Evolutionary conservation across 345 rosid genomes (phyloP), one percentile per base, ranked within the genome.

Genomic region (Hibiscus tridactylites): DNA sequence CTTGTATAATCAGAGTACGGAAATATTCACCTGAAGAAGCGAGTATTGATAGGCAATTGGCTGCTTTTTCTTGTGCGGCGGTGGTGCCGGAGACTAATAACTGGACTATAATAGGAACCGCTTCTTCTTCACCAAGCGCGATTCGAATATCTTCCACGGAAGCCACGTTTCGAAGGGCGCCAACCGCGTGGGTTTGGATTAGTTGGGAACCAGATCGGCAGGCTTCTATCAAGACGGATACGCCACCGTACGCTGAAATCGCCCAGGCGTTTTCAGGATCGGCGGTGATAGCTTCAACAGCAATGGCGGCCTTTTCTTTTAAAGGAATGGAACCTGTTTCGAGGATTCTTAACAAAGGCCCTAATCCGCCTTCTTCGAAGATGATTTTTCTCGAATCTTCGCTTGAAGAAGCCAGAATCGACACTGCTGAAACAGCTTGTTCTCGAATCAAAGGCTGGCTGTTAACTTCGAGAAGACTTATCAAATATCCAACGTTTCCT

Each of bases 221-320:
- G 2, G 93, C 90, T 47, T 91, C 93, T 60, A 91, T 73, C 61
- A 91, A 71, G 0, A 86, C 64, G 2, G 87, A 37, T 13, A 86
- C 82, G 33, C 97, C 95, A 16, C 93, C 85, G 83, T 89, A 86
- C 0, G 93, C 87, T 4, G 90, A 86, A 68, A 91, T 59, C 6
- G 88, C 93, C 93, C 95, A 89, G 1, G 85, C 87, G 64, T 87
- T 86, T 17, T 89, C 95, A 9, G 84, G 80, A 79, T 89, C 91
- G 31, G 81, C 65, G 53, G 95, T 91, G 44, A 91, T 85, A 0
- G 93, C 85, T 72, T 91, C 93, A 24, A 91, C 80, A 5, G 90
- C 93, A 9, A 83, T 73, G 1, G 93, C 87, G 2, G 95, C 93
- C 56, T 85, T 84, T 61, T 90, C 89, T 60, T 83, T 89, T 7